Evolutionary conservation across 371 early-diverging fungal species (phyloP).

Genomic region (Mucor mucedo): DNA sequence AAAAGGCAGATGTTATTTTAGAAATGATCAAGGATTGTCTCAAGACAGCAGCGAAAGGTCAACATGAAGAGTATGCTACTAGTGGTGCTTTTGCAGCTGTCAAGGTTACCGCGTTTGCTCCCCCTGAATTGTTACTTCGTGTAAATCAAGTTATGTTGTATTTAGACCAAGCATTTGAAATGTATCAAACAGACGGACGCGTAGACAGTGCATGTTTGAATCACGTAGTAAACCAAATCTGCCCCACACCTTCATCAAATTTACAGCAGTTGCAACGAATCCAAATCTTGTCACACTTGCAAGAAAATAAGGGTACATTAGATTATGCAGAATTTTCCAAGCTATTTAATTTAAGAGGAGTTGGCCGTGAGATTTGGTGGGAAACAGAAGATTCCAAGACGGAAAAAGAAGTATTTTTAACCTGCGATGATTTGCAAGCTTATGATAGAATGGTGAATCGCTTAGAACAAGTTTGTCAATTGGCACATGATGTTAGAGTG

Average conservation of each 20-base stretch:
- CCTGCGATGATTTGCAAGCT: slow-evolving; percentile 64
- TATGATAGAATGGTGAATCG: slow-evolving; percentile 71
- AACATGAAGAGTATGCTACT: slow-evolving; percentile 52
- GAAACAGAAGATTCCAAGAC: slow-evolving; percentile 15
- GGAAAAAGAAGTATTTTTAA: slow-evolving; percentile 35
- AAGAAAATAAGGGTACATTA: slow-evolving; percentile 12
- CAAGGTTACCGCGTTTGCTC: slow-evolving; percentile 88
- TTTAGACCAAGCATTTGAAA: slow-evolving; percentile 46
- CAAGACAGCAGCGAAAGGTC: slow-evolving; percentile 67
- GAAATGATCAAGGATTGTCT: slow-evolving; percentile 66
- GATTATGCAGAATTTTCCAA: slow-evolving; percentile 31
- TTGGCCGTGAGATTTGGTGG: slow-evolving; percentile 46
- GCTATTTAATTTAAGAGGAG: slow-evolving; percentile 36
- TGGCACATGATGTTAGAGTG: slow-evolving; percentile 68
- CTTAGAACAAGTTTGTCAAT: slow-evolving; percentile 65
- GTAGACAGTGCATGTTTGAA: slow-evolving; percentile 28
- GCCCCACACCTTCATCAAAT: slow-evolving; percentile 25
- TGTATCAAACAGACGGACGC: slow-evolving; percentile 29
- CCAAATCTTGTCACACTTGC: slow-evolving; percentile 16
- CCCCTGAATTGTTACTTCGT: slow-evolving; percentile 75
- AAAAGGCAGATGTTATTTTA: slow-evolving; percentile 68
- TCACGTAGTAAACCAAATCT: slow-evolving; percentile 24
- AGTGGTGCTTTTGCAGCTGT: slow-evolving; percentile 72
- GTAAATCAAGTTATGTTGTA: slow-evolving; percentile 61
- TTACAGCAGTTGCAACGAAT: slow-evolving; percentile 25